These are phyloP conservation scores for Cladosporium sp. DNA, from an alignment of 2,329 filamentous ascomycete genomes.

Conservation along the genomic window DNA sequence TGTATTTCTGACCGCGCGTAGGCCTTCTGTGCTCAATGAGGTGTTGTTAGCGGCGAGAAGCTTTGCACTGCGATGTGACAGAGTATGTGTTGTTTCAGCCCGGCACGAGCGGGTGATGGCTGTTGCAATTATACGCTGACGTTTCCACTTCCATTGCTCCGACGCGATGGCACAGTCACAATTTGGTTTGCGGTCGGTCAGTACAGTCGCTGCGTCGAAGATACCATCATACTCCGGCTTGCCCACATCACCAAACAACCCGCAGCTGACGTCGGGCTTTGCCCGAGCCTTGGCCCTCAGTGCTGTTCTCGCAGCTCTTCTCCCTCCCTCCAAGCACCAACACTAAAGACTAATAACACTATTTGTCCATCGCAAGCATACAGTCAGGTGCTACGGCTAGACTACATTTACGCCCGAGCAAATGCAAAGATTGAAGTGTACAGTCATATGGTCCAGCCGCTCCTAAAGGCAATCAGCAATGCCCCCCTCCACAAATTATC, in stretches of 20 bases:
- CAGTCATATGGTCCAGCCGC: too few species aligned
- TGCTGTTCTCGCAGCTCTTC: too few species aligned
- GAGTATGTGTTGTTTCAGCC: not conserved
- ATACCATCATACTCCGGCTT: conserved; percentile 11
- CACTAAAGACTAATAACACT: too few species aligned
- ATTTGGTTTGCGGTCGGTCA: conserved; percentile 1
- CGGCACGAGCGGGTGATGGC: not conserved
- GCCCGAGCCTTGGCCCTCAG: not conserved
- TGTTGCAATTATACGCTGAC: not conserved
- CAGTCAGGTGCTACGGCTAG: too few species aligned
- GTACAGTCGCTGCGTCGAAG: conserved; percentile 13
- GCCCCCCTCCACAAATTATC: not conserved
- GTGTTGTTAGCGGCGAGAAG: not conserved
- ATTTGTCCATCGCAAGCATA: too few species aligned
- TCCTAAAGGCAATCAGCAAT: not conserved
- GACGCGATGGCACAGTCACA: not conserved
- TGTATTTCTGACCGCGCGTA: not conserved
- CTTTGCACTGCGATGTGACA: not conserved
- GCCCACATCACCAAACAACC: not conserved
- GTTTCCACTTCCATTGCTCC: conserved; percentile 12
- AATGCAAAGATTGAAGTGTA: too few species aligned
- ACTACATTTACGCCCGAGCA: too few species aligned
- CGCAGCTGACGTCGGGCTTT: not conserved
- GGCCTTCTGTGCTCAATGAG: not conserved
- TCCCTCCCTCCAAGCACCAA: too few species aligned